These are phyloP conservation scores for Ganoderma sinense DNA, from an alignment of 1,284 basidiomycete species.

Conservation along the genomic window DNA sequence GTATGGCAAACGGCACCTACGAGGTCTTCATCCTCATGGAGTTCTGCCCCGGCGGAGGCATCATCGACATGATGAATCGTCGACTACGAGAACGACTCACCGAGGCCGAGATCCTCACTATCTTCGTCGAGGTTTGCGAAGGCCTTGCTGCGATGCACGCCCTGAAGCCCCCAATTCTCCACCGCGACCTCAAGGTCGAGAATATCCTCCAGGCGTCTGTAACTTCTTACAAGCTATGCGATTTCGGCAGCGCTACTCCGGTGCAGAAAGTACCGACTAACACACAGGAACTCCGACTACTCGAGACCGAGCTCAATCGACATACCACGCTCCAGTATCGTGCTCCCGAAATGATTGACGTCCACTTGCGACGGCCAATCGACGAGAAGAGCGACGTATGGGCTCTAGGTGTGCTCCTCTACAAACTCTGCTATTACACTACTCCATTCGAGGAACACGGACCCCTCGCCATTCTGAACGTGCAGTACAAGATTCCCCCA, in stretches of 20 bases:
- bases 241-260: constrained; percentile 94
- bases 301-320: constrained; percentile 93
- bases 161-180: constrained; percentile 87
- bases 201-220: constrained; percentile 89
- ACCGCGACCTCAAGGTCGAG: constrained; percentile 98
- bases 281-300: constrained; percentile 82
- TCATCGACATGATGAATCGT: constrained; percentile 99
- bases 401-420: constrained; percentile 81
- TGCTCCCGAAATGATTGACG: constrained; percentile 98
- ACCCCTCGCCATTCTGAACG: constrained; percentile 94
- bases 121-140: constrained; percentile 96
- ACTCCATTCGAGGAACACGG: constrained; percentile 99
- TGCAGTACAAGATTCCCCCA: constrained; percentile 93
- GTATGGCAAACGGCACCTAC: constrained; percentile 82
- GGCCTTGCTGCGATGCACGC: constrained; percentile 97
- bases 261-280: constrained; percentile 78
- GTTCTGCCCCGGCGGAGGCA: constrained; percentile 93
- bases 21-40: constrained; percentile 99
- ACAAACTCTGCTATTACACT: constrained; percentile 96
- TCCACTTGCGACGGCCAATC: constrained; percentile 82
- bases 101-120: constrained; percentile 96
- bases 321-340: constrained; percentile 97
- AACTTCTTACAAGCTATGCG: constrained; percentile 93
- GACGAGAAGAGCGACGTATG: constrained; percentile 92
- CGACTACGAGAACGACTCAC: constrained; percentile 92